These are phyloP conservation scores for Hansenula sp. DNA, from an alignment of 1,139 yeast species.

Conservation along the genomic window DNA sequence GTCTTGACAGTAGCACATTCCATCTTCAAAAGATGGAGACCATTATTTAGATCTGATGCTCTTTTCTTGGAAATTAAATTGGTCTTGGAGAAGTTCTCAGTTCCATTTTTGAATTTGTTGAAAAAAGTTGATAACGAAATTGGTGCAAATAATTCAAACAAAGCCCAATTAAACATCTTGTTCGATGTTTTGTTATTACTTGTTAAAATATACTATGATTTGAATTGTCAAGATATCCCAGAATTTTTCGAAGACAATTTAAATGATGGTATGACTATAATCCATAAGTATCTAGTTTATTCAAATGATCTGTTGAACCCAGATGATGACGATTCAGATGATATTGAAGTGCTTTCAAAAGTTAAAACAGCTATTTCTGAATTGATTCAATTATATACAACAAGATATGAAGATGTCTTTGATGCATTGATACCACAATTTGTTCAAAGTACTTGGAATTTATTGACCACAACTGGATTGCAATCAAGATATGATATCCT, in stretches of 20 bases:
- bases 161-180: slow-evolving; percentile 47
- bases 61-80: slow-evolving; percentile 82
- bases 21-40: slow-evolving; percentile 95
- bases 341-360: slow-evolving; percentile 65
- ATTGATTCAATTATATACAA: slow-evolving; percentile 77
- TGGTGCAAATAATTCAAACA: slow-evolving; percentile 39
- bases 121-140: slow-evolving; percentile 65
- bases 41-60: slow-evolving; percentile 87
- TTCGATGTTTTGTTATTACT: slow-evolving; percentile 72
- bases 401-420: slow-evolving; percentile 90
- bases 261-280: slow-evolving; percentile 68
- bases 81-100: slow-evolving; percentile 82
- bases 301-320: slow-evolving; percentile 52
- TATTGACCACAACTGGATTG: slow-evolving; percentile 62
- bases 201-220: slow-evolving; percentile 81
- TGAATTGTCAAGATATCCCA: slow-evolving; percentile 97
- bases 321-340: slow-evolving; percentile 63
- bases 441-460: slow-evolving; percentile 78
- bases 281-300: slow-evolving; percentile 76
- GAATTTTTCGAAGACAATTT: slow-evolving; percentile 95
- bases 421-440: slow-evolving; percentile 72
- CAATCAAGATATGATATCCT: slow-evolving; percentile 82
- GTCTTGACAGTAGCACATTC: slow-evolving; percentile 92
- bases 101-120: slow-evolving; percentile 70
- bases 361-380: slow-evolving; percentile 85